These are phyloP conservation scores for Mycena alexandri DNA, from an alignment of 768 basidiomycete genomes.

Conservation along the genomic window DNA sequence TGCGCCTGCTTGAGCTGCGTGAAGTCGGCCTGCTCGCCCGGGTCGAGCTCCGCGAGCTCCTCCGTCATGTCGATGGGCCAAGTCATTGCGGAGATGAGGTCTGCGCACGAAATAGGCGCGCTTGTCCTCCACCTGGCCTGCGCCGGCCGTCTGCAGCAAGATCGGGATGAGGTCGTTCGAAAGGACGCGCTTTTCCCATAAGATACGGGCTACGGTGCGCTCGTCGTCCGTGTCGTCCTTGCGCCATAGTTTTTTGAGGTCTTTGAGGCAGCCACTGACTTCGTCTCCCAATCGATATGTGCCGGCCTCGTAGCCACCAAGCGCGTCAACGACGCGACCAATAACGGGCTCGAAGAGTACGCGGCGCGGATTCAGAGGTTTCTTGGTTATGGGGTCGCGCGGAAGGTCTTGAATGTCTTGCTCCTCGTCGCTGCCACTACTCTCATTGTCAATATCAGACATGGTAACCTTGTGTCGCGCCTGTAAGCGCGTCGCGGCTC, in stretches of 20 bases:
- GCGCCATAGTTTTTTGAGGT: slow-evolving; percentile 95
- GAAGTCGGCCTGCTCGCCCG: slow-evolving; percentile 88
- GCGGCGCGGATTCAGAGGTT: slow-evolving; percentile 47
- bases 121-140: slow-evolving; percentile 83
- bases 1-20: slow-evolving; percentile 86
- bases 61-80: slow-evolving; percentile 98
- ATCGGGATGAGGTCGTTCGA: slow-evolving; percentile 91
- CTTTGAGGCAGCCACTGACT: slow-evolving; percentile 87
- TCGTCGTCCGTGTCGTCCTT: slow-evolving; percentile 74
- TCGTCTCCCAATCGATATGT: slow-evolving; percentile 86
- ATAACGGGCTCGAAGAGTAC: slow-evolving; percentile 76
- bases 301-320: slow-evolving; percentile 79
- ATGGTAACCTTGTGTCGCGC: no score
- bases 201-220: slow-evolving; percentile 93
- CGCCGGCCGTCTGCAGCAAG: slow-evolving; percentile 80
- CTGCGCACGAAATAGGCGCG: slow-evolving; percentile 86
- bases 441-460: no score
- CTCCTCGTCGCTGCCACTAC: no score
- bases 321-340: slow-evolving; percentile 80
- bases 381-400: slow-evolving; percentile 30
- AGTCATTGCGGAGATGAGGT: slow-evolving; percentile 96
- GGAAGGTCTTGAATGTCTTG: background rate
- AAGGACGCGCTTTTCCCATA: slow-evolving; percentile 89
- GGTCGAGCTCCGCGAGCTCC: slow-evolving; percentile 90
- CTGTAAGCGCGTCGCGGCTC: no score